phyloP scores from a whole-genome alignment of 768 basidiomycete genomes.

The Rhizopogon vinicolor region DNA sequence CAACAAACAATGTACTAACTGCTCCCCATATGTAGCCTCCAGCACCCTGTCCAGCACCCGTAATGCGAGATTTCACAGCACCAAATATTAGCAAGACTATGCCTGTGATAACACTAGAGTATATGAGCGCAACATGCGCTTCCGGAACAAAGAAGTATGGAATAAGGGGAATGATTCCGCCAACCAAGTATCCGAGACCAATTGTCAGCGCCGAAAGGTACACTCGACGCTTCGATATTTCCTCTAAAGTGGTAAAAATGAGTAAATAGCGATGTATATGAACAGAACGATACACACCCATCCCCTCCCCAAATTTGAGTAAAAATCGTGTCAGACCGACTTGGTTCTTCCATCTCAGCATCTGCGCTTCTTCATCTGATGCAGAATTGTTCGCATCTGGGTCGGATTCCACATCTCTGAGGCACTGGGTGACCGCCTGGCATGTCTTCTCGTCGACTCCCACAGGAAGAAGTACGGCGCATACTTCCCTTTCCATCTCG shows the following conservation, averaged over 20 bases:
- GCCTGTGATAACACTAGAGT: conserved; percentile 71
- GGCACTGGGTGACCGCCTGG: conserved; percentile 70
- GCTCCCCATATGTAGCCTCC: conserved; percentile 79
- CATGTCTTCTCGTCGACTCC: conserved; percentile 86
- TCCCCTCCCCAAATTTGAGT: conserved; percentile 92
- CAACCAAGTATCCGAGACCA: conserved; percentile 89
- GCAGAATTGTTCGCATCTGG: conserved; percentile 16
- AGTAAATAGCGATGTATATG: neutral
- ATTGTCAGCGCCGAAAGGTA: conserved; percentile 94
- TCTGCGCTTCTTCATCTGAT: conserved; percentile 52
- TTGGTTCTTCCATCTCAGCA: conserved; percentile 64
- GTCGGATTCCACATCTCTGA: conserved; percentile 63
- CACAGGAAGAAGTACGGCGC: conserved; percentile 79
- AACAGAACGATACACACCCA: conserved; percentile 47
- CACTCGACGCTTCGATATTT: conserved; percentile 78
- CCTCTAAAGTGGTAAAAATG: conserved; percentile 48
- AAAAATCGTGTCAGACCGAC: conserved; percentile 92
- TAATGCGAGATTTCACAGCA: conserved; percentile 77
- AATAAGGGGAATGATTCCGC: conserved; percentile 88
- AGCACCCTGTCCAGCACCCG: conserved; percentile 59
- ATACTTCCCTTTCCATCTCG: conserved; percentile 95
- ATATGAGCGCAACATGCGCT: conserved; percentile 67
- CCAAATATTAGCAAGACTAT: conserved; percentile 82
- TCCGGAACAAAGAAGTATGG: conserved; percentile 86
- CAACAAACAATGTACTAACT: conserved; percentile 77